phyloP scores from a whole-genome alignment of 164 flowering plant species.

The Tetracentron sinense region DNA sequence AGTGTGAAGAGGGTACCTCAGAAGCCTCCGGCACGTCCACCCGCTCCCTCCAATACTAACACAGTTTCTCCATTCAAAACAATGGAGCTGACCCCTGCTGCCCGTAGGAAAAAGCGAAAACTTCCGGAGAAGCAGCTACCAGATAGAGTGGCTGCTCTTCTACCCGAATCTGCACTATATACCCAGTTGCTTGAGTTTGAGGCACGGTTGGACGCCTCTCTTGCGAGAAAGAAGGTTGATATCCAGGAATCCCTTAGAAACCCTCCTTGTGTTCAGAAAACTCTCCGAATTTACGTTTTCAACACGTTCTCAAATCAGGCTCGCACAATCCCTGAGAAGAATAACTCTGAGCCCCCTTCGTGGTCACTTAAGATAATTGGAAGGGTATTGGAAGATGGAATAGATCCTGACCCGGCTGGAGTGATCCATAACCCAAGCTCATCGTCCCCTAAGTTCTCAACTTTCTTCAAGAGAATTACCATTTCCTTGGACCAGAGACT shows the following conservation, averaged over 20 bases:
- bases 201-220: conserved; percentile 61
- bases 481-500: conserved; percentile 68
- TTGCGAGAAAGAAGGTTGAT: conserved; percentile 72
- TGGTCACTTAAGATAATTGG: conserved; percentile 89
- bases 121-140: conserved; percentile 64
- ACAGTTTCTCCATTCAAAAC: conserved; percentile 51
- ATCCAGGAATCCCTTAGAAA: conserved; percentile 62
- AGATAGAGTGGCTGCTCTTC: conserved; percentile 61
- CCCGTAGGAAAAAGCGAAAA: conserved; percentile 64
- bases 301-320: conserved; percentile 69
- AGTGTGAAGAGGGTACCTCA: conserved; percentile 53
- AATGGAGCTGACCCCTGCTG: conserved; percentile 82
- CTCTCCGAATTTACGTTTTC: conserved; percentile 71
- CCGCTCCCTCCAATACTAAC: conserved; percentile 41
- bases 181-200: conserved; percentile 77
- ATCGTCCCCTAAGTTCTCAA: conserved; percentile 65
- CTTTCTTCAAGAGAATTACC: conserved; percentile 73
- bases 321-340: conserved; percentile 38
- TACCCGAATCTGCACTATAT: conserved; percentile 79
- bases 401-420: conserved; percentile 53
- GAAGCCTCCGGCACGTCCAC: conserved; percentile 65
- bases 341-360: conserved; percentile 51
- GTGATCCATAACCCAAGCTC: conserved; percentile 24
- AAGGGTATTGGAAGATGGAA: conserved; percentile 71
- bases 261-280: conserved; percentile 60